phyloP scores from a whole-genome alignment of 768 basidiomycete species.

The Chalciporus piperatus region DNA sequence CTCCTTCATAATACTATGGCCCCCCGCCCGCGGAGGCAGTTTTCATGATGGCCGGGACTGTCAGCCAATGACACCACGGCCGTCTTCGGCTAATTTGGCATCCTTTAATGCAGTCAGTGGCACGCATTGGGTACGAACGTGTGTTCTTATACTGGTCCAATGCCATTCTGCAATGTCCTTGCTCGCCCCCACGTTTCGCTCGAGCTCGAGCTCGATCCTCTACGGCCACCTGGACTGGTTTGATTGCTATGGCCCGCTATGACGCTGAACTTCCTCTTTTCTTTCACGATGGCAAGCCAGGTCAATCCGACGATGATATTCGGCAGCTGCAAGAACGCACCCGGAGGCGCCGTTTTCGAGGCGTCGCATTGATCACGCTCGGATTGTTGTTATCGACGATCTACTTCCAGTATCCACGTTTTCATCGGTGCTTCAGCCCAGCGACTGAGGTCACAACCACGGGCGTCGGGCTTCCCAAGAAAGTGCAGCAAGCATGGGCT shows the following conservation, averaged over 20 bases:
- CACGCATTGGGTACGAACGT: too few species aligned
- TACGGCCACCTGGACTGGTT: neutral
- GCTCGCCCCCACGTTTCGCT: conserved; percentile 9
- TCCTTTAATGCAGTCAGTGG: neutral
- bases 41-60: neutral
- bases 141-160: conserved; percentile 19
- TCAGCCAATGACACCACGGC: neutral
- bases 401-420: conserved; percentile 13
- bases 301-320: neutral
- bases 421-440: conserved; percentile 2
- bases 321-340: neutral
- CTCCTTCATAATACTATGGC: neutral
- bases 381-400: conserved; percentile 11
- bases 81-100: neutral
- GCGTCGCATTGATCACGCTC: conserved; percentile 10
- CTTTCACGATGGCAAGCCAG: conserved; percentile 4
- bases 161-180: conserved; percentile 1
- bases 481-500: conserved; percentile 46
- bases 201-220: neutral
- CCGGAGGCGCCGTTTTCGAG: conserved; percentile 3
- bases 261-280: conserved; percentile 9
- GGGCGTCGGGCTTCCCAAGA: conserved; percentile 14
- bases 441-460: neutral
- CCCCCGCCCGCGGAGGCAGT: neutral
- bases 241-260: neutral